Percentiles rank a stretch among this genome's conserved stretches.
phyloP scores from a whole-genome alignment of 164 flowering plant species.

The Aristolochia fimbriata region DNA sequence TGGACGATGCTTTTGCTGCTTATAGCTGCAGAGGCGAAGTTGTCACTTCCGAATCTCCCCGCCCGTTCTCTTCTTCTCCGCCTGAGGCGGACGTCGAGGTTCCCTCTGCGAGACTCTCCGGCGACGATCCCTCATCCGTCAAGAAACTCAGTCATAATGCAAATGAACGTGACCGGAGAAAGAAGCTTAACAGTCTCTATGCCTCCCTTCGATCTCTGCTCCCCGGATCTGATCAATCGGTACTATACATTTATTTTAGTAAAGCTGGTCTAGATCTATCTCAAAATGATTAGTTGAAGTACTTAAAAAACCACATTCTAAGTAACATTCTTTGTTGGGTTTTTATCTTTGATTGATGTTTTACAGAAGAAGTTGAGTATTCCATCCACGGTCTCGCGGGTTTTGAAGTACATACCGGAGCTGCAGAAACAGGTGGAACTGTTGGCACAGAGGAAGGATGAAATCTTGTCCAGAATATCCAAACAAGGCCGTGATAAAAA shows the following conservation, averaged over 20 bases:
- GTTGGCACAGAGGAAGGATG: slow-evolving; percentile 30
- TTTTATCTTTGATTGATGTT: not conserved
- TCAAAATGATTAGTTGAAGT: no score
- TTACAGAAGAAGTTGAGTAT: slow-evolving; percentile 52
- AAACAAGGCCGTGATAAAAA: slow-evolving; percentile 8
- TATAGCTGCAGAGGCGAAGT: not conserved
- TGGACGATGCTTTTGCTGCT: not conserved
- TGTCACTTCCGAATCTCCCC: not conserved
- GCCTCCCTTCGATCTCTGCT: slow-evolving; percentile 50
- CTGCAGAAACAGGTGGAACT: slow-evolving; percentile 43
- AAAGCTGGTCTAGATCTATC: no score
- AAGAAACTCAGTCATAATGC: slow-evolving; percentile 73
- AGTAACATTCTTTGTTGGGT: no score
- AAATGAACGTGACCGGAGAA: slow-evolving; percentile 65
- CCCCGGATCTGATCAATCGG: slow-evolving; percentile 51
- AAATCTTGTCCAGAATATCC: slow-evolving; percentile 22
- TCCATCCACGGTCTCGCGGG: slow-evolving; percentile 42
- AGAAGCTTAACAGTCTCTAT: slow-evolving; percentile 45
- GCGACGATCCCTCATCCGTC: slow-evolving; percentile 4
- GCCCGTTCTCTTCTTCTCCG: not conserved
- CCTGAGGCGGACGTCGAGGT: not conserved
- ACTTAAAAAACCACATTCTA: no score
- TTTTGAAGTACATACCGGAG: slow-evolving; percentile 55
- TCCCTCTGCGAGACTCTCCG: not conserved
- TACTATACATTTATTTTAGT: no score